Base-by-base conservation (phyloP, 148 eudicot genomes). In the Polygonum maritimum region DNA sequence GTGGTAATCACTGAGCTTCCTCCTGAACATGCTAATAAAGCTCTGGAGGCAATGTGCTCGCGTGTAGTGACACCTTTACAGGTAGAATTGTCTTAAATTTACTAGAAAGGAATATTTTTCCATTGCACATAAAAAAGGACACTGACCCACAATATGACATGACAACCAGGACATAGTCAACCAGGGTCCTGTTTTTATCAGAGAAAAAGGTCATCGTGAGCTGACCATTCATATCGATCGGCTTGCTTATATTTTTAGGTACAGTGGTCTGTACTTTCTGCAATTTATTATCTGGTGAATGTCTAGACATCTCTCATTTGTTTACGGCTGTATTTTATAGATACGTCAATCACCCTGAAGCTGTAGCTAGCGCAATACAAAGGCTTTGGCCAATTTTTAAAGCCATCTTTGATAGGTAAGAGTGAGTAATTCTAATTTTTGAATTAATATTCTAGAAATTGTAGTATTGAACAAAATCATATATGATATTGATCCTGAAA, bases 201-300 rank as follows among this genome's bases (percentile, higher is more conserved):
- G 94, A 77, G 95, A 96, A 82, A 88, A 84, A 86, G 79, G 87
- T 58, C 92, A 91, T 74, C 98, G 99, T 44, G 99, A 96, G 76
- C 82, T 96, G 76, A 96, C 98, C 70, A 92, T 96, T 82, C 99
- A 96, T 86, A 92, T 96, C 47, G 99, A 96, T 81, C 91, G 99
- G 69, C 86, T 96, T 76, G 97, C 99, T 79, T 89, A 91, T 86
- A 96, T 96, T 19, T 96, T 92, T 85, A 96, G 99, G 99, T 89
- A 86, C 21, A 67, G 18, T 36, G 71, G 6, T 67, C 15, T 67
- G 44, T 16, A 36, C 41, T 15, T 15, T 38, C n/a, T 65, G 38
- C 15, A 67, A 35, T 0, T 1, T 67, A 67, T 35, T 2, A 36
- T 15, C 44, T 67, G 38, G 36, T 14, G 15, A 36, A 5, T 67